phyloP scores from a whole-genome alignment of 306 rosid genomes.

The Lithocarpus polystachyus region DNA sequence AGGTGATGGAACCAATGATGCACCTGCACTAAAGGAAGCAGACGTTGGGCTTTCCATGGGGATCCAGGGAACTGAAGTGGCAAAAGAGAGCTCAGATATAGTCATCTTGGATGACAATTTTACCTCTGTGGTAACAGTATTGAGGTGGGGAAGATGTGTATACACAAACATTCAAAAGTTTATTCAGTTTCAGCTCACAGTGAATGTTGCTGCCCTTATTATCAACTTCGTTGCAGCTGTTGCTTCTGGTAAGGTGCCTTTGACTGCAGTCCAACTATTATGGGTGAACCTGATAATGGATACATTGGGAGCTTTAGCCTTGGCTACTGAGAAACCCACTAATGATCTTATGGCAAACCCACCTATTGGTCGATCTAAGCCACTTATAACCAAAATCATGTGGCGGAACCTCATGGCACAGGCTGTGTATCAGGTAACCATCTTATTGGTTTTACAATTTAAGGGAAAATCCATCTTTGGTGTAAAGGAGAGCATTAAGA shows the following conservation, averaged over 20 bases:
- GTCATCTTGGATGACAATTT: conserved; percentile 24
- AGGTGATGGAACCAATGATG: conserved; percentile 31
- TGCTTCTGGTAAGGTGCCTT: conserved; percentile 15
- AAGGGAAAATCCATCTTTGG: conserved; percentile 23
- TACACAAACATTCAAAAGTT: conserved; percentile 25
- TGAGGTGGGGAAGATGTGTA: conserved; percentile 27
- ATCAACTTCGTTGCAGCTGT: conserved; percentile 20
- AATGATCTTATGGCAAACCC: conserved; percentile 16
- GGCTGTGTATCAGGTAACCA: conserved; percentile 23
- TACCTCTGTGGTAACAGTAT: conserved; percentile 10
- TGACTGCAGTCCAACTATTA: conserved; percentile 24
- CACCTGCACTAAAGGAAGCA: conserved; percentile 27
- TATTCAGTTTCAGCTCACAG: conserved; percentile 29
- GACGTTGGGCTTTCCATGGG: conserved; percentile 33
- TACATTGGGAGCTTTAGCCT: conserved; percentile 33
- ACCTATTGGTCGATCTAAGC: conserved; percentile 7
- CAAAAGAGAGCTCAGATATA: conserved; percentile 31
- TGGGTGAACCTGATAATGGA: conserved; percentile 34
- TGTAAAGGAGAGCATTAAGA: conserved; percentile 16
- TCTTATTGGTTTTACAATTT: conserved; percentile 15
- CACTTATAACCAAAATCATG: conserved; percentile 20
- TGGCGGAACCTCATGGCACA: conserved; percentile 29
- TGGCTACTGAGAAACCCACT: conserved; percentile 18
- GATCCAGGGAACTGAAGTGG: conserved; percentile 27
- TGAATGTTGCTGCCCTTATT: conserved; percentile 12